Evolutionary conservation across 495 filamentous ascomycete genomes (phyloP).

Genomic region (Aspergillus heteromorphus): DNA sequence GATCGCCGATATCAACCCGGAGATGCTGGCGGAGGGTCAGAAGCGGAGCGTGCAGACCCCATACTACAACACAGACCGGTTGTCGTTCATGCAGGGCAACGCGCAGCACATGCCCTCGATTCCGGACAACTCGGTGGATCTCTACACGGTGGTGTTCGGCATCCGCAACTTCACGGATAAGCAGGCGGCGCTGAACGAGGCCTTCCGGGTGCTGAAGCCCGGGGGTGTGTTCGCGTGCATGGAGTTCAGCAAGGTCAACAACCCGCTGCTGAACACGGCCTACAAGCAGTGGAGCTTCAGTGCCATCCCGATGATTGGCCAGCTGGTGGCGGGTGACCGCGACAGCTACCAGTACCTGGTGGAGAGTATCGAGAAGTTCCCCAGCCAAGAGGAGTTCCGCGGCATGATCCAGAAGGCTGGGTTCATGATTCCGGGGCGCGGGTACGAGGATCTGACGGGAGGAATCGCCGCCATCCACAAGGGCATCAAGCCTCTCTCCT

Average conservation of each 20-base stretch:
- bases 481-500: slow-evolving; percentile 75
- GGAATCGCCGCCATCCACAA: slow-evolving; percentile 95
- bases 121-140: slow-evolving; percentile 61
- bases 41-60: slow-evolving; percentile 61
- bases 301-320: slow-evolving; percentile 90
- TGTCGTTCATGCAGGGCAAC: slow-evolving; percentile 85
- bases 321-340: slow-evolving; percentile 88
- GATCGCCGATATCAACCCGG: slow-evolving; percentile 90
- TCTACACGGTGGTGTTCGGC: slow-evolving; percentile 97
- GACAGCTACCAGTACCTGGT: slow-evolving; percentile 98
- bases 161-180: slow-evolving; percentile 96
- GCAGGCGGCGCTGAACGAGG: slow-evolving; percentile 69
- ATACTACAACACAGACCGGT: slow-evolving; percentile 51
- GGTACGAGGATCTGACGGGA: slow-evolving; percentile 82
- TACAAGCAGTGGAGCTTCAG: slow-evolving; percentile 97
- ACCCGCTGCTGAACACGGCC: slow-evolving; percentile 66
- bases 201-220: slow-evolving; percentile 82
- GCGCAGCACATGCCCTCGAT: slow-evolving; percentile 73
- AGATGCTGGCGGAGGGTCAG: slow-evolving; percentile 85
- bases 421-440: slow-evolving; percentile 74
- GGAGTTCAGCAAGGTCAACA: slow-evolving; percentile 84
- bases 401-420: slow-evolving; percentile 86
- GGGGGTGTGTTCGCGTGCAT: slow-evolving; percentile 96
- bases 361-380: slow-evolving; percentile 94
- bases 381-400: slow-evolving; percentile 74